Conservation (phyloP, 192 early-diverging fungal genomes). For the Coemansia sp. region DNA sequence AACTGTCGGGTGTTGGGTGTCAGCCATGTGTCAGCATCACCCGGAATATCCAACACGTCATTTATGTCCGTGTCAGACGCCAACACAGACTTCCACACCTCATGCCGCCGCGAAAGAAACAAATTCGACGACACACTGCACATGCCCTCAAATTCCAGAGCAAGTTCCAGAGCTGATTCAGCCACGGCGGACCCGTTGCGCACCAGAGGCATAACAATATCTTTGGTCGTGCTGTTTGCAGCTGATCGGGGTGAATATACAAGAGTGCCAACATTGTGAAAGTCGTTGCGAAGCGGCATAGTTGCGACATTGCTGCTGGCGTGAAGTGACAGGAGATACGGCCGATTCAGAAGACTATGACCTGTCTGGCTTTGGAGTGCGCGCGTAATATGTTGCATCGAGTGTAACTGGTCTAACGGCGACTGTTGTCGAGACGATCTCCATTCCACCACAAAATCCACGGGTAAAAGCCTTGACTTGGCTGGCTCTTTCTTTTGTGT, state of each 20-base stretch:
- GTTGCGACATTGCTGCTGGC: slow-evolving; percentile 14
- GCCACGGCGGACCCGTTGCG: background rate
- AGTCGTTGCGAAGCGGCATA: slow-evolving; percentile 40
- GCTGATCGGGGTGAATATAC: slow-evolving; percentile 1
- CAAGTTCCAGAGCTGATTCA: slow-evolving; percentile 16
- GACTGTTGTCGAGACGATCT: slow-evolving; percentile 7
- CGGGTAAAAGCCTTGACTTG: background rate
- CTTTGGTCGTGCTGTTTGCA: background rate
- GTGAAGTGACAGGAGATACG: slow-evolving; percentile 19
- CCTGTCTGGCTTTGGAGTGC: slow-evolving; percentile 13
- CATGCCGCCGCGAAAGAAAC: slow-evolving; percentile 27
- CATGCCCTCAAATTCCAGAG: slow-evolving; percentile 31
- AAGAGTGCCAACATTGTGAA: slow-evolving; percentile 38
- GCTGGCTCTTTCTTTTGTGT: background rate
- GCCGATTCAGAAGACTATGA: slow-evolving; percentile 5
- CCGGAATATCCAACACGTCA: slow-evolving; percentile 13
- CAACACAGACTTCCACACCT: slow-evolving; percentile 16
- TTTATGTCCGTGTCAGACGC: slow-evolving; percentile 6
- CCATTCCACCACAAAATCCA: slow-evolving; percentile 10
- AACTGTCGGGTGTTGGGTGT: slow-evolving; percentile 39
- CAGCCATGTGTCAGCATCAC: slow-evolving; percentile 42
- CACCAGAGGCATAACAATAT: background rate
- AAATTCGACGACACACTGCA: slow-evolving; percentile 27
- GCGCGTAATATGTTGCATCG: slow-evolving; percentile 23
- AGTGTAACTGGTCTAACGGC: slow-evolving; percentile 32